Conservation (phyloP, 495 filamentous ascomycete genomes). For the Neurospora sp. region DNA sequence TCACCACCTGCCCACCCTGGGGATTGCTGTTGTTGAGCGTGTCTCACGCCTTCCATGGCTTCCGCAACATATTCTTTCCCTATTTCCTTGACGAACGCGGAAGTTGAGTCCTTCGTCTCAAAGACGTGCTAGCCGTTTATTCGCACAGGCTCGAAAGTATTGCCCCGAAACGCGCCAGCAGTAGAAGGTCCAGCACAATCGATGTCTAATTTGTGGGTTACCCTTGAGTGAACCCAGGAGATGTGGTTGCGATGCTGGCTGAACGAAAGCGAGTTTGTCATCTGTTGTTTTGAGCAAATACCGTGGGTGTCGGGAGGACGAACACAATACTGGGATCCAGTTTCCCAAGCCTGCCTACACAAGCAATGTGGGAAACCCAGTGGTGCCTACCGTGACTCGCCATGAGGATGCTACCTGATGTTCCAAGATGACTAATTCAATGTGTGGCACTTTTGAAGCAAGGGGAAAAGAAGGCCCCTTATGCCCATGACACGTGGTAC, state of each 20-base stretch:
- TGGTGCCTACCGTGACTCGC: neutral
- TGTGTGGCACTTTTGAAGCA: neutral
- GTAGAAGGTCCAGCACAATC: neutral
- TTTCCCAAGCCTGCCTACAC: neutral
- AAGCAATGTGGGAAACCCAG: neutral
- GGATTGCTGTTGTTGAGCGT: neutral
- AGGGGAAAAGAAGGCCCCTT: neutral
- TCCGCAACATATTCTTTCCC: neutral
- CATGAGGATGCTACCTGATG: neutral
- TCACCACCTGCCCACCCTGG: conserved; percentile 11
- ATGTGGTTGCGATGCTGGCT: neutral
- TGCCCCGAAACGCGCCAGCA: neutral
- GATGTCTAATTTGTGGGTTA: neutral
- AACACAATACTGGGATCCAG: neutral
- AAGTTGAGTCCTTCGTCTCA: neutral
- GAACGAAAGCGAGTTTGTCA: neutral
- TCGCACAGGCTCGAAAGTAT: neutral
- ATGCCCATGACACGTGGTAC: neutral
- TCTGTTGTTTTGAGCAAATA: neutral
- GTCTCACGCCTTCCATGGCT: neutral
- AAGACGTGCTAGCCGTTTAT: neutral
- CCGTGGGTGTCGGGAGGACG: neutral
- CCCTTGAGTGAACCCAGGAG: neutral
- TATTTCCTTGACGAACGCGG: neutral
- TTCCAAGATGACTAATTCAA: neutral